Percentiles rank a stretch among this genome's conserved stretches.
Conservation (phyloP, 2,329 filamentous ascomycete species). For the Paracoccidioides lutzii region DNA sequence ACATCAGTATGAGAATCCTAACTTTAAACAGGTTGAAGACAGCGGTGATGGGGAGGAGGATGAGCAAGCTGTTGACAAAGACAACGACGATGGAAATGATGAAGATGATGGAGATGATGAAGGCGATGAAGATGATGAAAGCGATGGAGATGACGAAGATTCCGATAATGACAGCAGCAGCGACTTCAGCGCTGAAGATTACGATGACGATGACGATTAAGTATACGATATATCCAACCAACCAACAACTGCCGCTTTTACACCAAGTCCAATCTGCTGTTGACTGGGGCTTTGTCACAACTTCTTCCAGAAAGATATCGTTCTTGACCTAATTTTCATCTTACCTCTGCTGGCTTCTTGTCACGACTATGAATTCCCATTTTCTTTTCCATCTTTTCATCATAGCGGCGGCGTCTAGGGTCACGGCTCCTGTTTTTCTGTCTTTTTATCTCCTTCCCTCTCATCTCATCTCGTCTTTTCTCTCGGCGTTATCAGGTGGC, state of each 20-base stretch:
- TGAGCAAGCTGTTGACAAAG: neutral
- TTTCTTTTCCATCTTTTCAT: neutral
- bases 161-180: neutral
- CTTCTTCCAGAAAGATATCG: too few species aligned
- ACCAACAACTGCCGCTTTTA: too few species aligned
- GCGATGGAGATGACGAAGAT: neutral
- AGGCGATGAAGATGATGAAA: neutral
- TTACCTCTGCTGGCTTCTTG: neutral
- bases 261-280: too few species aligned
- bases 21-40: neutral
- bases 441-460: neutral
- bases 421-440: neutral
- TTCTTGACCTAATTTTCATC: too few species aligned
- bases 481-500: neutral
- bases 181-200: neutral
- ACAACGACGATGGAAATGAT: neutral
- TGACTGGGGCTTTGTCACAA: too few species aligned
- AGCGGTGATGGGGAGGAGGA: neutral
- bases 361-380: neutral
- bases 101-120: neutral
- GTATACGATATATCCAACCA: too few species aligned
- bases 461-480: neutral
- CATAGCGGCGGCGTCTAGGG: neutral
- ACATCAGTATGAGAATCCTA: too few species aligned
- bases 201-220: neutral